A percentile compares a stretch with the other conserved stretches of the same genome.
Evolutionary conservation across 1,284 basidiomycete genomes (phyloP).

Genomic region (Uromyces viciae-fabae): DNA sequence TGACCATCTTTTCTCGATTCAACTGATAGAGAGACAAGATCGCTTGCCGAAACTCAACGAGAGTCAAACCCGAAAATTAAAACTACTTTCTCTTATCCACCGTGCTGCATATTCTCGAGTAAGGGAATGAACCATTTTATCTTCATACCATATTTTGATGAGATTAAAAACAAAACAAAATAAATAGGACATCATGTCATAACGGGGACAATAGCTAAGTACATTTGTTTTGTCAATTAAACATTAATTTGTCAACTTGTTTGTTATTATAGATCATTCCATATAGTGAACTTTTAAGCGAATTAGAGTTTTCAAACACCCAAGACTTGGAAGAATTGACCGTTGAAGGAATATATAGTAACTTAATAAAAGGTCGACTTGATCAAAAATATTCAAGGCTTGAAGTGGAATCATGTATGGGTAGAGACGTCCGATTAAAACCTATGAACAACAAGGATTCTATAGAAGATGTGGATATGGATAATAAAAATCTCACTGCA

Average conservation of each 20-base stretch:
- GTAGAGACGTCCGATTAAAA: constrained; percentile 70
- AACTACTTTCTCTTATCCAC: constrained; percentile 82
- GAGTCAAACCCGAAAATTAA: constrained; percentile 76
- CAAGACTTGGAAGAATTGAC: constrained; percentile 89
- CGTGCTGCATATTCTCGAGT: constrained; percentile 71
- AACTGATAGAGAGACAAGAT: constrained; percentile 62
- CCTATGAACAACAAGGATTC: not conserved
- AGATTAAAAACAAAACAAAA: constrained; percentile 8
- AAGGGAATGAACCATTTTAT: too few relatives aligned
- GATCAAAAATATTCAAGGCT: constrained; percentile 82
- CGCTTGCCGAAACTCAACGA: constrained; percentile 66
- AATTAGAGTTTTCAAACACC: constrained; percentile 69
- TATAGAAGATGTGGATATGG: constrained; percentile 19
- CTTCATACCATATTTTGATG: too few relatives aligned
- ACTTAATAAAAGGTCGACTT: constrained; percentile 79
- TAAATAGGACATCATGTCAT: too few relatives aligned
- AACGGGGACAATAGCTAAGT: too few relatives aligned
- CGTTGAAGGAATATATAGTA: constrained; percentile 89
- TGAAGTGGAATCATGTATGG: constrained; percentile 84
- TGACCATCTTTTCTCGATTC: not conserved
- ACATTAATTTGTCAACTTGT: constrained; percentile 47
- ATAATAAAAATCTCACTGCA: not conserved
- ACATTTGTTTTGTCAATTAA: not conserved
- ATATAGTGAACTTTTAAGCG: constrained; percentile 65
- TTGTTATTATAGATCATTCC: constrained; percentile 64